Evolutionary conservation across 305 asterid species (phyloP).

Genomic region (Solanum hybrid): DNA sequence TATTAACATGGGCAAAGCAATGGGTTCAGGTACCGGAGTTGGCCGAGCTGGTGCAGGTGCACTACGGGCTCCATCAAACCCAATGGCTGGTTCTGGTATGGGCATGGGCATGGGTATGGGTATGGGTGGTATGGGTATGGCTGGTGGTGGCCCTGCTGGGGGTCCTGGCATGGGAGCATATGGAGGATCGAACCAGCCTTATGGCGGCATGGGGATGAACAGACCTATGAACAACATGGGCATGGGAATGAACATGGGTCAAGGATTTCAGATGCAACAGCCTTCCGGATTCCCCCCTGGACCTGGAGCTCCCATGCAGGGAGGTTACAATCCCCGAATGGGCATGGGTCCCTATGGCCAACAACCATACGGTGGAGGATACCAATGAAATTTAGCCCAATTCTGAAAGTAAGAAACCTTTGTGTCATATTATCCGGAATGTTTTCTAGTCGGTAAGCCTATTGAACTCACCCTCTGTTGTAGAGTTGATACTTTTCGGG

Average conservation of each 20-base stretch:
- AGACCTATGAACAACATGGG: slow-evolving; percentile 14
- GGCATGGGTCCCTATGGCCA: slow-evolving; percentile 66
- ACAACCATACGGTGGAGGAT: slow-evolving; percentile 80
- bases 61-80: slow-evolving; percentile 49
- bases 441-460: background rate
- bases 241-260: slow-evolving; percentile 16
- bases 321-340: slow-evolving; percentile 61
- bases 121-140: slow-evolving; percentile 10
- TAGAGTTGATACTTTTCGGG: background rate
- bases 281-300: slow-evolving; percentile 55
- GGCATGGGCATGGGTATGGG: slow-evolving; percentile 42
- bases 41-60: slow-evolving; percentile 82
- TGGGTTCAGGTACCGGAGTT: slow-evolving; percentile 94
- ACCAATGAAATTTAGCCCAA: slow-evolving; percentile 28
- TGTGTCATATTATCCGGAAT: background rate
- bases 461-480: slow-evolving; percentile 1
- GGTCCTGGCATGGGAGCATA: slow-evolving; percentile 33
- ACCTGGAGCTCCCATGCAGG: slow-evolving; percentile 36
- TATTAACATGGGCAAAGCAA: slow-evolving; percentile 87
- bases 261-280: slow-evolving; percentile 51
- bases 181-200: slow-evolving; percentile 9
- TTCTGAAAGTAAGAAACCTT: background rate
- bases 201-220: slow-evolving; percentile 17
- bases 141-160: slow-evolving; percentile 36
- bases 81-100: slow-evolving; percentile 55